Evolutionary conservation across 2,329 filamentous ascomycete genomes (phyloP).

Genomic region (Penicillium janthinellum): DNA sequence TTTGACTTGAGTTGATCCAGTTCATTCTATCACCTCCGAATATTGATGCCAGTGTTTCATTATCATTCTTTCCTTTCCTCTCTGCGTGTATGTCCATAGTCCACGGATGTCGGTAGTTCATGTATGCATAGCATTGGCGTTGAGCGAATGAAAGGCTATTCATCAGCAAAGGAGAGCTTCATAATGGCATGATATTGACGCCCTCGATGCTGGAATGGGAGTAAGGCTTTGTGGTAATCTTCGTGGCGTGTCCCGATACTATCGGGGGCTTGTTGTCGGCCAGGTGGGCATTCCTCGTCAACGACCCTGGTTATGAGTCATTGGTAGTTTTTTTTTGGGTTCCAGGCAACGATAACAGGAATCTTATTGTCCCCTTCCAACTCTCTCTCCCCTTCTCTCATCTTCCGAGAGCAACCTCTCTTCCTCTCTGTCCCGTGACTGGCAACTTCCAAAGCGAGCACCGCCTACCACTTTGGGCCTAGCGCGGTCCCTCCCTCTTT

Average conservation of each 20-base stretch:
- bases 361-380: background rate
- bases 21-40: background rate
- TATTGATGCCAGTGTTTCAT: background rate
- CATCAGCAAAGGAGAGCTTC: constrained; percentile 13
- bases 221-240: too few species aligned
- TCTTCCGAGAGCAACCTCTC: background rate
- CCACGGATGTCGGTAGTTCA: background rate
- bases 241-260: too few species aligned
- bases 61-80: background rate
- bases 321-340: too few species aligned
- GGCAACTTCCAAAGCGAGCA: constrained; percentile 8
- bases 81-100: constrained; percentile 11
- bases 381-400: background rate
- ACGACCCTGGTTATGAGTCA: too few species aligned
- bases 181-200: background rate
- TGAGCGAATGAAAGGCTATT: constrained; percentile 17
- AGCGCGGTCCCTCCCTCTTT: constrained; percentile 24
- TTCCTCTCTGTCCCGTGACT: background rate
- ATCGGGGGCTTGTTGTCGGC: too few species aligned
- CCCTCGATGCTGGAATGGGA: background rate
- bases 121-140: constrained; percentile 37
- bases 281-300: too few species aligned
- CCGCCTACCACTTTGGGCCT: constrained; percentile 22
- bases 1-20: constrained; percentile 68
- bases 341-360: too few species aligned